Evolutionary conservation across 352 stramenopile genomes (phyloP).

Genomic region (Phytophthora meadii): DNA sequence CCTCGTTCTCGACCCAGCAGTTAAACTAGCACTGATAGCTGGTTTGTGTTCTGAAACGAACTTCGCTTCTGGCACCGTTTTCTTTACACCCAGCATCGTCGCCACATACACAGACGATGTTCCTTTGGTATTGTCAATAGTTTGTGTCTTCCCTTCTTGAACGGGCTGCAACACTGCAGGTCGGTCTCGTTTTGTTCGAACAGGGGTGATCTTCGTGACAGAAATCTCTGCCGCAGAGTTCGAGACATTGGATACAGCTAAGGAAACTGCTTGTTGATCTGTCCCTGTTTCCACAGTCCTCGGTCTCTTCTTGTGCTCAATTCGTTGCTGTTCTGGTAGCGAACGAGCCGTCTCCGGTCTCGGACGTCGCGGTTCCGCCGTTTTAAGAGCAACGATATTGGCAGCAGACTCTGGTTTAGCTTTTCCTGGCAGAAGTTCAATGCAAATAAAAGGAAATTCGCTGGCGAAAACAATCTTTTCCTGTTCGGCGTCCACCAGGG

Average conservation of each 20-base stretch:
- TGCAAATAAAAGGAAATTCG: slow-evolving; percentile 15
- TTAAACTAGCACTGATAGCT: slow-evolving; percentile 7
- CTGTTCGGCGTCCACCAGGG: slow-evolving; percentile 1
- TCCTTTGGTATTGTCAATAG: neutral
- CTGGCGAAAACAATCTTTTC: slow-evolving; percentile 8
- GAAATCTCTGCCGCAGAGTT: neutral
- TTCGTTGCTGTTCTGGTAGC: neutral
- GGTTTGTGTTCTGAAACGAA: neutral
- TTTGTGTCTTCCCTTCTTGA: neutral
- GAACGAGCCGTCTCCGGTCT: neutral
- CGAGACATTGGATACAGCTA: neutral
- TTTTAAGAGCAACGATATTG: neutral
- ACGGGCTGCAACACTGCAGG: neutral
- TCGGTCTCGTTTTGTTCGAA: neutral
- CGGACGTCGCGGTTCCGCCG: neutral
- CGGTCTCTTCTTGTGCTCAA: neutral
- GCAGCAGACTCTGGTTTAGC: neutral
- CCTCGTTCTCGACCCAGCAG: neutral
- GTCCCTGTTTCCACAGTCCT: neutral
- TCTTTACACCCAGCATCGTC: neutral
- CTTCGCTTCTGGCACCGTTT: neutral
- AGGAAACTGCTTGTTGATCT: neutral
- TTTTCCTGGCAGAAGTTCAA: slow-evolving; percentile 15
- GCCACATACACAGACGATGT: neutral
- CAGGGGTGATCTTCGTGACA: neutral